Base-by-base conservation (phyloP, 768 basidiomycete species). In the Tricholoma matsutake region DNA sequence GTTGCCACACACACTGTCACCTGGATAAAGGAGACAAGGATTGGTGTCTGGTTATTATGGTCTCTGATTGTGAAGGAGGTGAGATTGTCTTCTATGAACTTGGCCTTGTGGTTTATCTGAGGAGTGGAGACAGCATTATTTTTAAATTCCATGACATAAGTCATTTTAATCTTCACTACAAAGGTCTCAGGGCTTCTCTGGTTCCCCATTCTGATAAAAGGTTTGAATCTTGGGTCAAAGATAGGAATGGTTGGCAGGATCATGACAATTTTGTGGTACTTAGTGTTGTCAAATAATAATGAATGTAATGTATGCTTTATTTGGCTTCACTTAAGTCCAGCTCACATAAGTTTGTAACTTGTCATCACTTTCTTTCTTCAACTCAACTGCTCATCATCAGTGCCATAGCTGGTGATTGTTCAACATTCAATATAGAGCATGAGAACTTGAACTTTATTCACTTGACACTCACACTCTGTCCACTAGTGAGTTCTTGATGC, bases 121-220 rank as follows among this genome's bases (percentile, higher is more conserved):
- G 54, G 0, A 62, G 29, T 37, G 61, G 60, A 10, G 65, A 71
- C 41, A 9, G 55, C 4, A 35, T 68, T 0, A 45, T 68, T 18
- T 69, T 71, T 58, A 51, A 54, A 7, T 71, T 68, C 1, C 14
- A 14, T 6, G 7, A 67, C 7, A 43, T 67, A 2, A 65, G 61
- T 6, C 69, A 71, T 51, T 68, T 68, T 47, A 71, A 71, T 43
- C 18, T 67, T 8, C 62, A 70, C 57, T 69, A 61, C 39, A 32
- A 56, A 18, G 70, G 70, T 4, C 29, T 54, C 4, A 22, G 65
- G 8, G 60, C 57, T 3, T 71, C 69, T n/a, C n/a, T 71, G 14
- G 69, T 71, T 18, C 32, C 68, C n/a, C 70, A 71, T 29, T 60
- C 64, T 16, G 70, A 71, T 37, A 60, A 56, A 25, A 34, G 53